Conservation (phyloP, 768 basidiomycete species). For the Dictyophora rubrovolvata region DNA sequence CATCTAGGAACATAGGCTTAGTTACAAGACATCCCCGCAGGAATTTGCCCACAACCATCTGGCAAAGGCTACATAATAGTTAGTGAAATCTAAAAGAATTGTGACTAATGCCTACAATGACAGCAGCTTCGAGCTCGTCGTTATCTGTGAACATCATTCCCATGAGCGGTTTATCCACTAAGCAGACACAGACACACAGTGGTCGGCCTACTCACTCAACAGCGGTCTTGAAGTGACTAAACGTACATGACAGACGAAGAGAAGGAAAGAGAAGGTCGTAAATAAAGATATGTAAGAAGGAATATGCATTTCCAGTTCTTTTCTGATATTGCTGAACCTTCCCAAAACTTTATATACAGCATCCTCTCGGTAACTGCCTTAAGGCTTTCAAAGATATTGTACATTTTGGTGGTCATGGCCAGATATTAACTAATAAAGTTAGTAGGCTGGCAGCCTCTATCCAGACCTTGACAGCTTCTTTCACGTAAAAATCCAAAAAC, state of each 20-base stretch:
- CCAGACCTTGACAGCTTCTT: not conserved
- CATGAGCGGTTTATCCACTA: too few species aligned
- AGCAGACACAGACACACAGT: too few species aligned
- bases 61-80: too few species aligned
- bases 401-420: not conserved
- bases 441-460: not conserved
- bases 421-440: not conserved
- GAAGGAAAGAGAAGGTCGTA: not conserved
- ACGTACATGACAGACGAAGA: not conserved
- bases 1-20: too few species aligned
- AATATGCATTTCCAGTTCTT: not conserved
- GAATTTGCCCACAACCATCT: too few species aligned
- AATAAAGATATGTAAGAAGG: not conserved
- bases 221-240: not conserved
- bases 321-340: not conserved
- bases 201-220: not conserved
- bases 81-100: too few species aligned
- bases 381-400: not conserved
- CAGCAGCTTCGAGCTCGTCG: too few species aligned
- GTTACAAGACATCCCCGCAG: too few species aligned
- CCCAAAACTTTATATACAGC: not conserved
- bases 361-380: not conserved
- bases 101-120: too few species aligned
- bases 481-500: not conserved
- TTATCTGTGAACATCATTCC: too few species aligned